phyloP scores from a whole-genome alignment of 2,329 filamentous ascomycete genomes.

The Fusarium torulosum region DNA sequence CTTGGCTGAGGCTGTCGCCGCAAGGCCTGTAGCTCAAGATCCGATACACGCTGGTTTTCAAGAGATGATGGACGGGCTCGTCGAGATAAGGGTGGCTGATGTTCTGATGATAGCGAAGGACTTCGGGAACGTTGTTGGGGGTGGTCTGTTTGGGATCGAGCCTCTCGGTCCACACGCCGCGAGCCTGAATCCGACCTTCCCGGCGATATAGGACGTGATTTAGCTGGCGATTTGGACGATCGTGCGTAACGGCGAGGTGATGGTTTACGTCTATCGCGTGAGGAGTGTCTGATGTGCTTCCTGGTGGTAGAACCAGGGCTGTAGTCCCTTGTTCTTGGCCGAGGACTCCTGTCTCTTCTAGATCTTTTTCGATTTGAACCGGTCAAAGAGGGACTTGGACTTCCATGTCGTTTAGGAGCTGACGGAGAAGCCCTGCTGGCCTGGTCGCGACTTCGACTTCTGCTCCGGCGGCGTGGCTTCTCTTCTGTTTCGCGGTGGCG shows the following conservation, averaged over 20 bases:
- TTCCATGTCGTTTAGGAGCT: constrained; percentile 58
- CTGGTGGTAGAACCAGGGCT: constrained; percentile 54
- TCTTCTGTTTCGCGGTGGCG: constrained; percentile 50
- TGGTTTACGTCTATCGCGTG: constrained; percentile 50
- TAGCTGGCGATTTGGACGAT: constrained; percentile 49
- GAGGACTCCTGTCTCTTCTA: constrained; percentile 53
- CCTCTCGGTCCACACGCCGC: constrained; percentile 45
- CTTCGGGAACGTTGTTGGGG: constrained; percentile 44
- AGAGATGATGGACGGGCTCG: constrained; percentile 42
- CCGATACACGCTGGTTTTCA: constrained; percentile 39
- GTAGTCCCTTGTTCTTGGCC: constrained; percentile 56
- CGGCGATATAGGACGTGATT: constrained; percentile 47
- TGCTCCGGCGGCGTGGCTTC: constrained; percentile 52
- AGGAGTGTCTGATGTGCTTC: constrained; percentile 51
- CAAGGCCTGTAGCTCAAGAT: constrained; percentile 37
- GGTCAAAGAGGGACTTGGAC: constrained; percentile 56
- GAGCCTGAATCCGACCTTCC: constrained; percentile 44
- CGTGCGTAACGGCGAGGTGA: constrained; percentile 51
- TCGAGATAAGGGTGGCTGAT: constrained; percentile 37
- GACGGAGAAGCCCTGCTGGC: constrained; percentile 53
- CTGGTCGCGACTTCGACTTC: constrained; percentile 49
- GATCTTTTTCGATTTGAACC: constrained; percentile 57
- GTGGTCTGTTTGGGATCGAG: constrained; percentile 39
- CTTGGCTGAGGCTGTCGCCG: constrained; percentile 44
- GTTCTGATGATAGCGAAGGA: constrained; percentile 43